A percentile compares a stretch with the other conserved stretches of the same genome.
phyloP scores from a whole-genome alignment of 306 rosid species.

The Parietaria judaica region DNA sequence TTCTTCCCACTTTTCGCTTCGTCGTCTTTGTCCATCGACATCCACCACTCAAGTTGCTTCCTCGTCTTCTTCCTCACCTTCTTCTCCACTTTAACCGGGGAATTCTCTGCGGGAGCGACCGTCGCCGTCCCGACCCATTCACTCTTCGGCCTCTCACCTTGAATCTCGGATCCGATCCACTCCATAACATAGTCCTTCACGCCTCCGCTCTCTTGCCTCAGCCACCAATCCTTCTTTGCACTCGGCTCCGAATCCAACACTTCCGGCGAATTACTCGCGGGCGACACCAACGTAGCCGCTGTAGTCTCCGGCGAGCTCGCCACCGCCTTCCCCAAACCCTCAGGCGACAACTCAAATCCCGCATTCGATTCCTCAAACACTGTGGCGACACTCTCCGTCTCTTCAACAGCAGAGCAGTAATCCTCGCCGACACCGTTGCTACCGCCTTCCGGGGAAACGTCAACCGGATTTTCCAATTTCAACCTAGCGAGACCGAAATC shows the following conservation, averaged over 20 bases:
- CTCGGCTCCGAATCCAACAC: conserved; percentile 12
- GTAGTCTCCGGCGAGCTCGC: conserved; percentile 27
- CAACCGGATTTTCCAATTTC: conserved; percentile 27
- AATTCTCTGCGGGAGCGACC: conserved; percentile 19
- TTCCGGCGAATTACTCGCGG: conserved; percentile 26
- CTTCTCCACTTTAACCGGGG: conserved; percentile 24
- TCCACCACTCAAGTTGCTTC: conserved; percentile 89
- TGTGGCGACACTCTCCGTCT: conserved; percentile 56
- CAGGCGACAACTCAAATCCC: conserved; percentile 52
- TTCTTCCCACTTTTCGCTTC: conserved; percentile 40
- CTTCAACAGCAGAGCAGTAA: conserved; percentile 59
- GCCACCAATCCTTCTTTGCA: conserved; percentile 58
- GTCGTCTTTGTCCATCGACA: conserved; percentile 82
- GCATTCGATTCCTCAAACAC: conserved; percentile 45
- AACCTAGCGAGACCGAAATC: conserved; percentile 84
- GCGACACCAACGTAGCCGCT: conserved; percentile 21
- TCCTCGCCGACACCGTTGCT: conserved; percentile 45
- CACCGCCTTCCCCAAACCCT: conserved; percentile 20
- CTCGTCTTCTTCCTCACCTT: conserved; percentile 34
- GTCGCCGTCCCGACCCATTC: conserved; percentile 32
- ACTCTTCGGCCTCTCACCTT: conserved; percentile 38
- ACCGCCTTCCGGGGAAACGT: conserved; percentile 18
- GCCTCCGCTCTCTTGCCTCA: conserved; percentile 53
- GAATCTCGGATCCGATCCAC: conserved; percentile 84
- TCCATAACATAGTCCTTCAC: conserved; percentile 88